These are phyloP conservation scores for Rhododendron griersonianum DNA, from an alignment of 148 eudicot genomes.

Conservation along the genomic window DNA sequence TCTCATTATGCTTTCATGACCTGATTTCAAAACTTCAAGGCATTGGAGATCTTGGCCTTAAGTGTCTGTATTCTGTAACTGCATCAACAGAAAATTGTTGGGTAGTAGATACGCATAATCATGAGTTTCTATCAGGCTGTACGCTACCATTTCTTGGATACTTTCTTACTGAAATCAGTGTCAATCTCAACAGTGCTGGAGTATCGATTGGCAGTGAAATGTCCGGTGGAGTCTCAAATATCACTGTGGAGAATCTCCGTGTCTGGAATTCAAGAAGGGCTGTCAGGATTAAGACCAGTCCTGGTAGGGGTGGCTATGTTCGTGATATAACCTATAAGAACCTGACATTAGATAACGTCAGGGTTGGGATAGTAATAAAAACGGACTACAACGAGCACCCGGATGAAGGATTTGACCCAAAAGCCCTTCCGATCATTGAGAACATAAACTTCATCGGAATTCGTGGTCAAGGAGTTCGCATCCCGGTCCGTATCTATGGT, in stretches of 20 bases:
- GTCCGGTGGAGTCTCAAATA: constrained; percentile 94
- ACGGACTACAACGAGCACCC: constrained; percentile 95
- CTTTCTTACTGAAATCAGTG: constrained; percentile 11
- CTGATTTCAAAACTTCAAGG: neutral
- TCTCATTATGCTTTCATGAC: neutral
- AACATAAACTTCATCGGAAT: constrained; percentile 56
- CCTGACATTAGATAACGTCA: constrained; percentile 62
- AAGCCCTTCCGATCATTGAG: constrained; percentile 54
- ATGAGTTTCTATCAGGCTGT: neutral
- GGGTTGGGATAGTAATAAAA: constrained; percentile 80
- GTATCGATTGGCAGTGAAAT: constrained; percentile 97
- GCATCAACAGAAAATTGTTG: neutral
- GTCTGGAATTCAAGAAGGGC: constrained; percentile 85
- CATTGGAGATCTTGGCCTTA: neutral
- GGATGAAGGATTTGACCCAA: constrained; percentile 66
- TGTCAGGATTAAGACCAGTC: constrained; percentile 80
- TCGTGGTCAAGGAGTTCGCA: constrained; percentile 82
- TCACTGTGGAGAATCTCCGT: constrained; percentile 62
- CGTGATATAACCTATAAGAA: constrained; percentile 63
- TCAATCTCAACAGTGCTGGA: constrained; percentile 61
- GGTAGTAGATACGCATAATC: neutral
- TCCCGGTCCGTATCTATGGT: constrained; percentile 87
- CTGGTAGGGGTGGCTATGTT: constrained; percentile 92
- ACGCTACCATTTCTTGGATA: neutral
- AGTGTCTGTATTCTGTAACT: neutral